Conservation (phyloP, 305 asterid genomes). For the Euphrasia arctica region DNA sequence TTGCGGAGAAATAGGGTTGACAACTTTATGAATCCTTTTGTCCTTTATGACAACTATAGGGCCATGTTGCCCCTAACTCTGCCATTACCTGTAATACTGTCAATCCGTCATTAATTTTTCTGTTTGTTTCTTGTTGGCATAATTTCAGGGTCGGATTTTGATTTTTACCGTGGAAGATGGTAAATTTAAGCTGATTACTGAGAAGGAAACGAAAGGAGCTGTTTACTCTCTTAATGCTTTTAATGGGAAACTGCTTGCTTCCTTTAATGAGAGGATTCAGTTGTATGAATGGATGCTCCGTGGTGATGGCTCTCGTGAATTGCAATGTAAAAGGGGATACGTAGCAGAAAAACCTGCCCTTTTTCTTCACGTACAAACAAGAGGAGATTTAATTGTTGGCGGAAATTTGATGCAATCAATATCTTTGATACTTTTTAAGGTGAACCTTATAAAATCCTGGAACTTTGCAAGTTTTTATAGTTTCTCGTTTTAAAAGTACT, state of each 20-base stretch:
- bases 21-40: too few relatives aligned
- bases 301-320: constrained; percentile 82
- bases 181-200: constrained; percentile 79
- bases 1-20: too few relatives aligned
- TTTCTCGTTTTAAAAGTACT: background rate
- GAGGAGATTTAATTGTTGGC: constrained; percentile 96
- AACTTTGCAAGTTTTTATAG: background rate
- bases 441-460: constrained; percentile 24
- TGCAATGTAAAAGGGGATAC: constrained; percentile 98
- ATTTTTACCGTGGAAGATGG: constrained; percentile 94
- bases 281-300: constrained; percentile 95
- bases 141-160: constrained; percentile 79
- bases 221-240: constrained; percentile 95
- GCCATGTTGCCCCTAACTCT: too few relatives aligned
- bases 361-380: constrained; percentile 90
- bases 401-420: constrained; percentile 99
- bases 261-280: constrained; percentile 95
- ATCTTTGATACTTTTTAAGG: constrained; percentile 92
- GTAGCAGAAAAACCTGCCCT: constrained; percentile 99
- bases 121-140: constrained; percentile 7
- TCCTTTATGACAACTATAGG: too few relatives aligned
- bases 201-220: constrained; percentile 92
- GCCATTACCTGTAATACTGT: background rate
- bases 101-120: background rate
- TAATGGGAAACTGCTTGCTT: constrained; percentile 94